Evolutionary conservation across 768 basidiomycete species (phyloP), one percentile per base, ranked within the genome.

Genomic region (Postia placenta): DNA sequence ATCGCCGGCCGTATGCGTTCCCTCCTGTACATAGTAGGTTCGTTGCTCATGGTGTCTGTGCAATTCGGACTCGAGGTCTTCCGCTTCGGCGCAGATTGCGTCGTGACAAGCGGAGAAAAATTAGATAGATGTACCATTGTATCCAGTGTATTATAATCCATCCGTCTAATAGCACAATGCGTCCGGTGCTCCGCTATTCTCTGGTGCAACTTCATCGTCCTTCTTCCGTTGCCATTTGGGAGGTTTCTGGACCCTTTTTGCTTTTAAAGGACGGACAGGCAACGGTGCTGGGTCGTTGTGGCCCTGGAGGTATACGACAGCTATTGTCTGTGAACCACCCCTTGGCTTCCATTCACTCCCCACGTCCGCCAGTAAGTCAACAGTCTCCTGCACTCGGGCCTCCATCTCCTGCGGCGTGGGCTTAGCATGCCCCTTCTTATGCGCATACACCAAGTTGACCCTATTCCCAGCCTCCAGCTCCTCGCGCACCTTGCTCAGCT

Each of bases 381-480:
- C 56, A 2, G 78, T 66, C 45, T 76, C 68, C 28, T 73, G 57
- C 27, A 79, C 64, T 22, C 74, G 75, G 27, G 63, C 60, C 24
- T 68, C 53, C 74, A 78, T 74, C 50, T 76, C 74, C 4, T 53
- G 35, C 1, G 51, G 58, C 0, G 53, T 49, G 0, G 76, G 73
- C 14, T 62, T 51, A n/a, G 66, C 53, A 43, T 68, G 69, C 7
- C 67, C 57, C 15, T 69, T 70, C 69, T 81, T 89, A 33, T 70
- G 67, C 20, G 69, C 64, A 56, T 85, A 76, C 2, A 75, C 66
- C 23, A 92, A 56, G 47, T 76, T 71, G 49, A 90, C 77, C 7
- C 74, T 67, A 26, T 69, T 64, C 0, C 85, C 85, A 54, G 79
- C 79, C 56, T 75, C 76, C 47, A 92, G 64, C 33, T 83, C 76